Conservation (phyloP, 768 basidiomycete species). For the Termitomyces sp. region DNA sequence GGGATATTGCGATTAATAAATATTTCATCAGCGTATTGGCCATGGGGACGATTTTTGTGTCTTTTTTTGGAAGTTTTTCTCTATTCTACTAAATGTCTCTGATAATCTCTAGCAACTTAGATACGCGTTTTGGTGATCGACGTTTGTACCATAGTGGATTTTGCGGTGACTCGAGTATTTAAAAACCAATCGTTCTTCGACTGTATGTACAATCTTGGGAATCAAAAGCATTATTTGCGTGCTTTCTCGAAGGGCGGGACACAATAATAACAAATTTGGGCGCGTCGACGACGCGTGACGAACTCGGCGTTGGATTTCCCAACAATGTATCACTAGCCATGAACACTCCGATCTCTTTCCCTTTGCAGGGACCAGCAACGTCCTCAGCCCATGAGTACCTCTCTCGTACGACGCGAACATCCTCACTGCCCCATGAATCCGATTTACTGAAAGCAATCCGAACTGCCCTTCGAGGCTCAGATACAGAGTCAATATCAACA, state of each 20-base stretch:
- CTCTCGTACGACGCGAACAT: conserved; percentile 21
- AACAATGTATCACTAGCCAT: conserved; percentile 7
- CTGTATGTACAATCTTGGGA: conserved; percentile 9
- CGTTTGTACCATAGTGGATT: conserved; percentile 16
- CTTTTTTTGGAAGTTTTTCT: conserved; percentile 12
- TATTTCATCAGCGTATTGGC: conserved; percentile 9
- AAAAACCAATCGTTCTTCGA: not conserved
- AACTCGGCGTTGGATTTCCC: not conserved
- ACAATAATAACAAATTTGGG: conserved; percentile 2
- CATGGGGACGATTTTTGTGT: conserved; percentile 14
- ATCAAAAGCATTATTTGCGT: not conserved
- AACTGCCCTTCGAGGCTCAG: conserved; percentile 53
- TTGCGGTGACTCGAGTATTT: conserved; percentile 1
- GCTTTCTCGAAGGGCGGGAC: not conserved
- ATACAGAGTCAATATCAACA: conserved; percentile 35
- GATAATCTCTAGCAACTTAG: conserved; percentile 15
- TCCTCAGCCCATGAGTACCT: conserved; percentile 44
- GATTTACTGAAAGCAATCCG: conserved; percentile 55
- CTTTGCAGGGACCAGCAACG: conserved; percentile 36
- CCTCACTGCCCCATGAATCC: conserved; percentile 24
- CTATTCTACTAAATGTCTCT: conserved; percentile 12
- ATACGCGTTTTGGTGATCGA: conserved; percentile 8
- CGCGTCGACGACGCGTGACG: conserved; percentile 11
- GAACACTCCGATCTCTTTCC: conserved; percentile 27
- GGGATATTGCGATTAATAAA: conserved; percentile 12